Conservation (phyloP, 2,329 filamentous ascomycete genomes). For the Cytospora schulzeri region DNA sequence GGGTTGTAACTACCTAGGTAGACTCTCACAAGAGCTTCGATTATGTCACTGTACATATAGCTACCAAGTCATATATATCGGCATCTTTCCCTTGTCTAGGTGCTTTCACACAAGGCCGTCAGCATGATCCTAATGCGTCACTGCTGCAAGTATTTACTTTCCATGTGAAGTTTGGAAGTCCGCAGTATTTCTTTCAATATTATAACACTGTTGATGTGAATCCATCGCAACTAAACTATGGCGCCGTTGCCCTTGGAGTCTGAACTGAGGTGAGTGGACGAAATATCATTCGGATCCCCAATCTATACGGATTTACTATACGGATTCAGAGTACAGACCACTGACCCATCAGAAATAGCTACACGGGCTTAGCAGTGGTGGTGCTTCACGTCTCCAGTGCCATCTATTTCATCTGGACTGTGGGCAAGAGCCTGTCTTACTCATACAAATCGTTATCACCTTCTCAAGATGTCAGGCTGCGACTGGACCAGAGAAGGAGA, state of each 20-base stretch:
- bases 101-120: neutral
- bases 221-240: conserved; percentile 20
- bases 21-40: neutral
- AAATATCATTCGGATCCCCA: neutral
- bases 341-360: conserved; percentile 33
- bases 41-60: neutral
- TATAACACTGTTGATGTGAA: neutral
- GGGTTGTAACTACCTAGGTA: too few relatives aligned
- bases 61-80: neutral
- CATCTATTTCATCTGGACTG: conserved; percentile 38
- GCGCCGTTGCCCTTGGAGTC: conserved; percentile 33
- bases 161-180: neutral
- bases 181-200: too few relatives aligned
- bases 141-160: neutral
- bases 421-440: conserved; percentile 38
- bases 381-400: conserved; percentile 35
- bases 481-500: conserved; percentile 38
- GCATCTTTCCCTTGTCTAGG: neutral
- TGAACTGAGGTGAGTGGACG: conserved; percentile 29
- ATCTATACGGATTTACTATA: neutral
- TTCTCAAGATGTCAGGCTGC: conserved; percentile 41
- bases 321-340: neutral
- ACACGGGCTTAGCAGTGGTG: conserved; percentile 36
- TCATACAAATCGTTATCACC: conserved; percentile 41
- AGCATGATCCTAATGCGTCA: conserved; percentile 1